These are phyloP conservation scores for Phlebiopsis flavidoalba DNA, from an alignment of 768 basidiomycete species.

Conservation along the genomic window DNA sequence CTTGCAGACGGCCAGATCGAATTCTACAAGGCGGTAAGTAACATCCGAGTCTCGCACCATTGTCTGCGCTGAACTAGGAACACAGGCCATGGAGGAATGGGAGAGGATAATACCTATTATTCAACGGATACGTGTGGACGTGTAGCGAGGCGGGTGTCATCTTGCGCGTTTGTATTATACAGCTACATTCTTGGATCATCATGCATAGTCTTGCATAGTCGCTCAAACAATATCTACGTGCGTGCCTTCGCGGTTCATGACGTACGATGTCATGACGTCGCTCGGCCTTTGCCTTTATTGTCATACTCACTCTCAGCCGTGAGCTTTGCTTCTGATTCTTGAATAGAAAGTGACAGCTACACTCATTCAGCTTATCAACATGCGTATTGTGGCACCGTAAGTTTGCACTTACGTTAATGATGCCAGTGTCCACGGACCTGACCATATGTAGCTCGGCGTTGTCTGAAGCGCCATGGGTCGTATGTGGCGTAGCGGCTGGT, in stretches of 20 bases:
- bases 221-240: background rate
- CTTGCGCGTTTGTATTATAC: too few species aligned
- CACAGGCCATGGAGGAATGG: slow-evolving; percentile 96
- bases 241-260: background rate
- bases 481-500: slow-evolving; percentile 64
- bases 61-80: background rate
- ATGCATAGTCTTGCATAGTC: background rate
- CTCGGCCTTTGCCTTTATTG: slow-evolving; percentile 18
- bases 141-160: slow-evolving; percentile 35
- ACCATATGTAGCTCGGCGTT: slow-evolving; percentile 69
- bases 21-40: slow-evolving; percentile 75
- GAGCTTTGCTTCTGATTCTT: slow-evolving; percentile 75
- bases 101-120: slow-evolving; percentile 90
- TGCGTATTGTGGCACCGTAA: background rate
- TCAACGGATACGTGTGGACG: slow-evolving; percentile 91
- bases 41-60: background rate
- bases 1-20: slow-evolving; percentile 95
- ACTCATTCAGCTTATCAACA: background rate
- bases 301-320: slow-evolving; percentile 10
- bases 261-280: slow-evolving; percentile 1
- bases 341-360: slow-evolving; percentile 71
- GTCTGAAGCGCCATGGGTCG: slow-evolving; percentile 61
- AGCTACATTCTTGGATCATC: background rate
- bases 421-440: slow-evolving; percentile 77
- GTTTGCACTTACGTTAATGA: slow-evolving; percentile 57